Evolutionary conservation across 441 rosid genomes (phyloP).

Genomic region (Melastoma candidum): DNA sequence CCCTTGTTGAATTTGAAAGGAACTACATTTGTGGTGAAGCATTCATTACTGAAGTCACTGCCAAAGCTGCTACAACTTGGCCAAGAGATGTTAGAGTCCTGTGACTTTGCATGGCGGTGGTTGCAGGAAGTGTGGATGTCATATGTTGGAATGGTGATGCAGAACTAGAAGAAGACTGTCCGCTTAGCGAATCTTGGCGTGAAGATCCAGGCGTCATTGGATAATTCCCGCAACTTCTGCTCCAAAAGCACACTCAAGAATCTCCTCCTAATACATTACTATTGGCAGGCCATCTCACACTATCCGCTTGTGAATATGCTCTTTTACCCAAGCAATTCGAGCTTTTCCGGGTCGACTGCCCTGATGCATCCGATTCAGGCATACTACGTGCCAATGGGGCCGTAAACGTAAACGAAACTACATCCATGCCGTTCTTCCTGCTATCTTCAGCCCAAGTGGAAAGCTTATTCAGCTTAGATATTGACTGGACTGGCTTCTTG

Average conservation of each 20-base stretch:
- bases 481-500: constrained; percentile 27
- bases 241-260: constrained; percentile 80
- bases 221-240: constrained; percentile 72
- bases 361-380: constrained; percentile 34
- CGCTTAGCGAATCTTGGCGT: constrained; percentile 28
- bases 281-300: constrained; percentile 47
- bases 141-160: constrained; percentile 21
- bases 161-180: constrained; percentile 32
- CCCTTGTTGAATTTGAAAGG: constrained; percentile 22
- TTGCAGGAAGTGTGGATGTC: constrained; percentile 13
- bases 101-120: constrained; percentile 14
- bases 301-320: constrained; percentile 35
- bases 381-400: constrained; percentile 60
- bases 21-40: constrained; percentile 21
- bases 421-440: constrained; percentile 73
- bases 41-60: constrained; percentile 18
- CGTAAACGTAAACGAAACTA: constrained; percentile 89
- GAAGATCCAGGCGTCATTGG: constrained; percentile 47
- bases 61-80: constrained; percentile 13
- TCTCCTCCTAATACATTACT: constrained; percentile 66
- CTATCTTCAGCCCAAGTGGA: constrained; percentile 53
- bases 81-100: constrained; percentile 7
- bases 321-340: constrained; percentile 33
- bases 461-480: constrained; percentile 27
- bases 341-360: constrained; percentile 19